Evolutionary conservation across 2,329 filamentous ascomycete species (phyloP).

Genomic region (Pochonia chlamydosporia): DNA sequence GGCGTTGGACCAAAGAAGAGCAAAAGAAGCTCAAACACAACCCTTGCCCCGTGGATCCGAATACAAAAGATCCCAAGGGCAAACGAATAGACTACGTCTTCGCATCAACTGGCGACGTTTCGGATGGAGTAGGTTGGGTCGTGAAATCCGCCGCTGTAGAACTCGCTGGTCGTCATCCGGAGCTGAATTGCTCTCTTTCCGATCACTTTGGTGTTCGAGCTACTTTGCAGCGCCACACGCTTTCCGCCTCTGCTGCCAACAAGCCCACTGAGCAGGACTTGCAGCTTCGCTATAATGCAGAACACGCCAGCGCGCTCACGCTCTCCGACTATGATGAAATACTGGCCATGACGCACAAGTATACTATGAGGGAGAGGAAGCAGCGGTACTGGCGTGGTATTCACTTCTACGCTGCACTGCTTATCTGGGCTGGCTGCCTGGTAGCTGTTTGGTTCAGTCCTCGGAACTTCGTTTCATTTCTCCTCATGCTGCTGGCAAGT

Average conservation of each 20-base stretch:
- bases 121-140: conserved; percentile 49
- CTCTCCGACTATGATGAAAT: conserved; percentile 55
- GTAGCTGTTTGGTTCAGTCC: conserved; percentile 84
- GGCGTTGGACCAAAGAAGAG: conserved; percentile 75
- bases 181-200: conserved; percentile 77
- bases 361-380: conserved; percentile 62
- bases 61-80: conserved; percentile 64
- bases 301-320: conserved; percentile 15
- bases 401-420: conserved; percentile 67
- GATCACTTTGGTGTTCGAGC: conserved; percentile 92
- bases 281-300: conserved; percentile 24
- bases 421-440: conserved; percentile 67
- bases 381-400: conserved; percentile 67
- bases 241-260: conserved; percentile 14
- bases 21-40: conserved; percentile 61
- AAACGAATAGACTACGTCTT: conserved; percentile 96
- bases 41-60: conserved; percentile 51
- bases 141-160: conserved; percentile 67
- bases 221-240: conserved; percentile 53
- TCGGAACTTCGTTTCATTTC: conserved; percentile 68
- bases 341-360: conserved; percentile 61
- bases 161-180: conserved; percentile 76
- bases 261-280: conserved; percentile 20
- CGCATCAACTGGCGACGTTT: conserved; percentile 49
- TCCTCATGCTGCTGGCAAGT: conserved; percentile 75